Evolutionary conservation across 1,139 yeast species (phyloP).

Genomic region (Zhuliangozyma blackwelliae): DNA sequence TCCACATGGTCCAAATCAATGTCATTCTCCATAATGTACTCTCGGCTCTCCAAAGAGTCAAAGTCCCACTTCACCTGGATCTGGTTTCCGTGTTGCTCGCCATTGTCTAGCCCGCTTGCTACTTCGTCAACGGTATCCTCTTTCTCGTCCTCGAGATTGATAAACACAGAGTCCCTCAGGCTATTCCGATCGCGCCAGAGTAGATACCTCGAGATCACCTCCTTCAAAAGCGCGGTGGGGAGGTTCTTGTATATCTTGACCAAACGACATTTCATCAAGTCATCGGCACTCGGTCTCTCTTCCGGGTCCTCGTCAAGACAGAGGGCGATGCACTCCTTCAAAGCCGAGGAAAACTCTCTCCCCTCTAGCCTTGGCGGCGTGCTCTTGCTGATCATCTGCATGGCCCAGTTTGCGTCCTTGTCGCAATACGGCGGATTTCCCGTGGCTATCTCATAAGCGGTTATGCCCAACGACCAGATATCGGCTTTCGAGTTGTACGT

Average conservation of each 20-base stretch:
- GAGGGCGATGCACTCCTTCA: conserved; percentile 86
- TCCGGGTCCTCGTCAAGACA: conserved; percentile 93
- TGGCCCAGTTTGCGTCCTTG: conserved; percentile 90
- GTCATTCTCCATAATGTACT: conserved; percentile 66
- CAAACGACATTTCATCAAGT: conserved; percentile 68
- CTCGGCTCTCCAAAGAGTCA: conserved; percentile 69
- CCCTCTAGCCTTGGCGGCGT: conserved; percentile 96
- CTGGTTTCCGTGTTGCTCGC: conserved; percentile 23
- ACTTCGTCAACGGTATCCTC: conserved; percentile 12
- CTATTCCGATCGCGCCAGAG: conserved; percentile 70
- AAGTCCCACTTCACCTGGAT: conserved; percentile 86
- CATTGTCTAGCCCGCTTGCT: conserved; percentile 8
- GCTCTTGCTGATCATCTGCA: conserved; percentile 87
- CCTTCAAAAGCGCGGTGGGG: conserved; percentile 62
- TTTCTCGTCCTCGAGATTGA: conserved; percentile 30
- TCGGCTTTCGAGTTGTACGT: conserved; percentile 83
- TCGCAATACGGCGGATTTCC: conserved; percentile 98
- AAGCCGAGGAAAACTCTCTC: conserved; percentile 64
- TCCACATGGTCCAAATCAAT: conserved; percentile 38
- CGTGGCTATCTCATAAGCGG: conserved; percentile 90
- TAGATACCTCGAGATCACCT: conserved; percentile 74
- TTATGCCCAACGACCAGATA: conserved; percentile 92
- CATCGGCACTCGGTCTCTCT: conserved; percentile 86
- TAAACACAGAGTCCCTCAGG: conserved; percentile 45
- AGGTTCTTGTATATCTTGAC: conserved; percentile 57